These are phyloP conservation scores for Lachnellula subtilissima DNA, from an alignment of 2,329 filamentous ascomycete genomes.

Conservation along the genomic window DNA sequence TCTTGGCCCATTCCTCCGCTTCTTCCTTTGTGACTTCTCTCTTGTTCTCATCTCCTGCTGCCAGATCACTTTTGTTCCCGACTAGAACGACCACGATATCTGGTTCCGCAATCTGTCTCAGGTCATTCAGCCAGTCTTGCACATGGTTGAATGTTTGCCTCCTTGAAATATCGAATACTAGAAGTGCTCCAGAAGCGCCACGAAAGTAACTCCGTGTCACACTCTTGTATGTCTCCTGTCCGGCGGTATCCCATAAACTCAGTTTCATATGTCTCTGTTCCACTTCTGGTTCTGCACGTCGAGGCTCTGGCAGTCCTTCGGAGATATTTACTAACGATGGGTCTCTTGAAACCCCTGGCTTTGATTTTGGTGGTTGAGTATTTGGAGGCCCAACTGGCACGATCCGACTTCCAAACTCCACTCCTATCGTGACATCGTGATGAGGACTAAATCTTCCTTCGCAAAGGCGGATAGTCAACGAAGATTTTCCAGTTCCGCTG, in stretches of 20 bases:
- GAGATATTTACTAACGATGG: conserved; percentile 25
- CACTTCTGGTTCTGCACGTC: conserved; percentile 30
- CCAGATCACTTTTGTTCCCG: conserved; percentile 89
- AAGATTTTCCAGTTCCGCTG: conserved; percentile 91
- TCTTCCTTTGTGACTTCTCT: conserved; percentile 78
- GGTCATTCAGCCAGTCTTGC: conserved; percentile 88
- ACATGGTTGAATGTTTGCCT: conserved; percentile 81
- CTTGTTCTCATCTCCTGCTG: conserved; percentile 52
- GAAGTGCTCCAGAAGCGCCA: conserved; percentile 66
- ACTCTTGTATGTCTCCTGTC: conserved; percentile 95
- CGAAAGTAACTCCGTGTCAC: conserved; percentile 80
- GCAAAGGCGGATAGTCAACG: conserved; percentile 90
- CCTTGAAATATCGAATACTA: conserved; percentile 93
- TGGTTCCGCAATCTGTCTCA: conserved; percentile 91
- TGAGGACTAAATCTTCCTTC: conserved; percentile 91
- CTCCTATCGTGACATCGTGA: conserved; percentile 95
- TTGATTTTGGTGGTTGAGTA: conserved; percentile 40
- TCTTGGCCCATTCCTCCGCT: conserved; percentile 81
- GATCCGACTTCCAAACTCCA: conserved; percentile 94
- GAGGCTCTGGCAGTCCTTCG: conserved; percentile 51
- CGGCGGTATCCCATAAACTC: conserved; percentile 91
- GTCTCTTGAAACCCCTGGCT: conserved; percentile 34
- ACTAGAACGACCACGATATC: conserved; percentile 93
- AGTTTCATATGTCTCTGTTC: conserved; percentile 83
- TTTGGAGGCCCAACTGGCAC: conserved; percentile 85